Conservation (phyloP, 1,139 yeast species). For the Diutina neorugosa region DNA sequence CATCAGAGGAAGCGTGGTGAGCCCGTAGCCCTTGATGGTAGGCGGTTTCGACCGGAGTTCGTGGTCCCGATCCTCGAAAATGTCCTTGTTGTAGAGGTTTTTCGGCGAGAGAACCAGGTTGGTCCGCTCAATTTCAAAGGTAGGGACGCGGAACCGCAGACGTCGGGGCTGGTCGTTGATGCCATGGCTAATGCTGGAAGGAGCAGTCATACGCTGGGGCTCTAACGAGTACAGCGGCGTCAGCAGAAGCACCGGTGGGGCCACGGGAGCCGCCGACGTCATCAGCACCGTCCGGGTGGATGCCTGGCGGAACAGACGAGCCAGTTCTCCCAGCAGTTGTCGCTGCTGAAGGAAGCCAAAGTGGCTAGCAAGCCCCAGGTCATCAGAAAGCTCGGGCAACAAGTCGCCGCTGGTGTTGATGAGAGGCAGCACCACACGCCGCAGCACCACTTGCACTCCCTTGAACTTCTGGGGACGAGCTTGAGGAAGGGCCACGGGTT, state of each 20-base stretch:
- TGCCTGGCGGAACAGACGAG: neutral
- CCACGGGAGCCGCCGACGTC: neutral
- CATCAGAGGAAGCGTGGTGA: slow-evolving; percentile 36
- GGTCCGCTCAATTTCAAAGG: slow-evolving; percentile 31
- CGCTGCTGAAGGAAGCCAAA: slow-evolving; percentile 15
- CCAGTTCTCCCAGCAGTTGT: slow-evolving; percentile 5
- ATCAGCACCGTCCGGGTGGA: neutral
- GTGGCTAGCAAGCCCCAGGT: slow-evolving; percentile 33
- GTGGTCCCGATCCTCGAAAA: slow-evolving; percentile 20
- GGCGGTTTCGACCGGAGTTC: slow-evolving; percentile 13
- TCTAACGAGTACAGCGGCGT: slow-evolving; percentile 4
- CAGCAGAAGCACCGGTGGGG: neutral
- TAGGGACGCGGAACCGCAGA: slow-evolving; percentile 28
- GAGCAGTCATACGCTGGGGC: slow-evolving; percentile 4
- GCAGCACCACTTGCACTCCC: slow-evolving; percentile 32
- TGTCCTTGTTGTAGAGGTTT: slow-evolving; percentile 27
- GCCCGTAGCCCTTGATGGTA: slow-evolving; percentile 28
- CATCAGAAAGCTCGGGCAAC: slow-evolving; percentile 35
- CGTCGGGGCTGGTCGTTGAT: slow-evolving; percentile 1
- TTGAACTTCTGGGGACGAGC: slow-evolving; percentile 20
- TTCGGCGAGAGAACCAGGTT: slow-evolving; percentile 24
- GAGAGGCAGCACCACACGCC: slow-evolving; percentile 29
- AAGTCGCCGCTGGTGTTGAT: slow-evolving; percentile 24
- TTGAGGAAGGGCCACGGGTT: slow-evolving; percentile 6
- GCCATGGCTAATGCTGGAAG: slow-evolving; percentile 2